These are phyloP conservation scores for Ceratobasidium sp. DNA, from an alignment of 1,284 basidiomycete species.

Conservation along the genomic window DNA sequence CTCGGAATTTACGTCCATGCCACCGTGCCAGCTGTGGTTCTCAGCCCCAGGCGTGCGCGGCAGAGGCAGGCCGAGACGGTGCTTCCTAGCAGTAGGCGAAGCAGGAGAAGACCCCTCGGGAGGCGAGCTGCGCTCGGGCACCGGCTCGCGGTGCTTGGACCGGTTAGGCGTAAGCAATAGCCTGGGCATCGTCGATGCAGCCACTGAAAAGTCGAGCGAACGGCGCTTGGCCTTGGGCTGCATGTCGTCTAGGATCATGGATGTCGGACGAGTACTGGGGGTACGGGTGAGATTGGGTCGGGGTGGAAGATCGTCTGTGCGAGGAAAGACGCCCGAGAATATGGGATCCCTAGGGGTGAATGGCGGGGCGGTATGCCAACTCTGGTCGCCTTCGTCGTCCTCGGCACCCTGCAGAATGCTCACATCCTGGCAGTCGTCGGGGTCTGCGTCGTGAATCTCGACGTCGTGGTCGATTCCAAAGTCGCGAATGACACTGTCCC, in stretches of 20 bases:
- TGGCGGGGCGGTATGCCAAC: constrained; percentile 40
- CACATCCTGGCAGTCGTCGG: constrained; percentile 30
- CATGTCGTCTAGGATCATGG: constrained; percentile 31
- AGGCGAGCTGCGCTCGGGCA: constrained; percentile 40
- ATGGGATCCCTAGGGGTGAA: constrained; percentile 10
- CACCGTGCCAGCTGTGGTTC: constrained; percentile 40
- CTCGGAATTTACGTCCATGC: constrained; percentile 35
- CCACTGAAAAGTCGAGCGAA: constrained; percentile 36
- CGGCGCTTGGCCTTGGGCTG: constrained; percentile 47
- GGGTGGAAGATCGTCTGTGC: not conserved
- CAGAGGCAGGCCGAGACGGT: constrained; percentile 19
- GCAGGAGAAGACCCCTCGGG: constrained; percentile 21
- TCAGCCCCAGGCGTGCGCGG: constrained; percentile 30
- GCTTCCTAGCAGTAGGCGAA: constrained; percentile 32
- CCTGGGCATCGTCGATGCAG: constrained; percentile 24
- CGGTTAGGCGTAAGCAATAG: constrained; percentile 44
- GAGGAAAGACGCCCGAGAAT: not conserved
- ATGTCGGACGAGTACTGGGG: constrained; percentile 39
- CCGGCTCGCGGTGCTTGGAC: constrained; percentile 34
- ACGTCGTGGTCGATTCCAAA: constrained; percentile 38
- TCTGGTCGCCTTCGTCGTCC: constrained; percentile 30
- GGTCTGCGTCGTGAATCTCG: constrained; percentile 40
- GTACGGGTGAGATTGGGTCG: constrained; percentile 35
- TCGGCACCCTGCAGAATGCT: constrained; percentile 24
- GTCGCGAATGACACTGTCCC: constrained; percentile 29